Conservation (phyloP, 108 stramenopile genomes). For the Cyclotella atomus region DNA sequence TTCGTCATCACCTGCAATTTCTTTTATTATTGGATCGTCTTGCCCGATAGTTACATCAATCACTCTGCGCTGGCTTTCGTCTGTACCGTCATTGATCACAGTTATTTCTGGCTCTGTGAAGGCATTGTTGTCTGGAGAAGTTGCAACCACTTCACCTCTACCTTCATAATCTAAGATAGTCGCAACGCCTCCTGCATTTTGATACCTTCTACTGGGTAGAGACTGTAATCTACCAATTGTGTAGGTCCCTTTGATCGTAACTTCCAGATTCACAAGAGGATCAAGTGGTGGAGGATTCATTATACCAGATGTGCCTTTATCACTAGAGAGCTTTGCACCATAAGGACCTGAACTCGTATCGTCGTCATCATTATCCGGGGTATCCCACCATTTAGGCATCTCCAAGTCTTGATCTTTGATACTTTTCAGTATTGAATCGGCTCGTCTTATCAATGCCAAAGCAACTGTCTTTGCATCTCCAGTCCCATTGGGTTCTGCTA, state of each 20-base stretch:
- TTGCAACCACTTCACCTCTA: constrained; percentile 33
- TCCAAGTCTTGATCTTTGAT: constrained; percentile 70
- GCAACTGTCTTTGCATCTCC: constrained; percentile 60
- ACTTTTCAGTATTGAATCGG: constrained; percentile 64
- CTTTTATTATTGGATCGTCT: constrained; percentile 29
- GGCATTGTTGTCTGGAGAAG: background rate
- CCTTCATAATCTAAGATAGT: constrained; percentile 42
- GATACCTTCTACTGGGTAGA: constrained; percentile 55
- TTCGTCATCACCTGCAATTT: constrained; percentile 28
- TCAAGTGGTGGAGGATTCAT: constrained; percentile 72
- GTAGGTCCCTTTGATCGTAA: constrained; percentile 70
- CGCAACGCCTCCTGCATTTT: constrained; percentile 18
- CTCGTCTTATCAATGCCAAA: constrained; percentile 65
- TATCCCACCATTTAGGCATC: constrained; percentile 52
- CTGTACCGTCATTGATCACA: constrained; percentile 5
- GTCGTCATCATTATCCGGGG: constrained; percentile 16
- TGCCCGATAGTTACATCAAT: constrained; percentile 9
- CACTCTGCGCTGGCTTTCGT: constrained; percentile 23
- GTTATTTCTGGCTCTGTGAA: constrained; percentile 2
- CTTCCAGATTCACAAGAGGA: constrained; percentile 79
- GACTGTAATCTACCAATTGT: constrained; percentile 61
- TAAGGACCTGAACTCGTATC: constrained; percentile 3
- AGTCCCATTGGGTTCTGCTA: constrained; percentile 77
- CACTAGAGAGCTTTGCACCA: constrained; percentile 11
- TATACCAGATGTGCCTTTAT: constrained; percentile 51